Evolutionary conservation across 768 basidiomycete genomes (phyloP).

Genomic region (Russula compacta): DNA sequence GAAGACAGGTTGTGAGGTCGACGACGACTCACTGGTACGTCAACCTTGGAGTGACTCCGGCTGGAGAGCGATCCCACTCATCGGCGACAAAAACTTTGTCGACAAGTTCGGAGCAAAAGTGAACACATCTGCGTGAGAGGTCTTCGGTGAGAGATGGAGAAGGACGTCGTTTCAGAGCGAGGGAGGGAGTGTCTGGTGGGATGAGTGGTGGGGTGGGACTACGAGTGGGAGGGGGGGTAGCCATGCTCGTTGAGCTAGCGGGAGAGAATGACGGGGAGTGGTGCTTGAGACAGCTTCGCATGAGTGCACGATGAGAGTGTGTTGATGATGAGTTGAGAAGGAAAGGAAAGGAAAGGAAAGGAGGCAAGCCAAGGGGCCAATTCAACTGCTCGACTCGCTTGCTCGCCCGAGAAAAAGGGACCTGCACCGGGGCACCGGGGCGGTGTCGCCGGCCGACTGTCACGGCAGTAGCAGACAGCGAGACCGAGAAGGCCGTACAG

Average conservation of each 20-base stretch:
- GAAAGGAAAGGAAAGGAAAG: neutral
- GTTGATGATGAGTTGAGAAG: neutral
- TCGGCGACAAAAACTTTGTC: constrained; percentile 60
- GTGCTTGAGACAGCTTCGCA: constrained; percentile 19
- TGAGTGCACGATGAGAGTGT: neutral
- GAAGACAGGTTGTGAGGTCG: neutral
- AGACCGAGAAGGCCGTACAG: too few relatives aligned
- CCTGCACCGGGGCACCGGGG: neutral
- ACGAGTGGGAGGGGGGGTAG: constrained; percentile 15
- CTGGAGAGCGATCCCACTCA: constrained; percentile 73
- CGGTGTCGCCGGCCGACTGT: neutral
- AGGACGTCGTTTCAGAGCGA: neutral
- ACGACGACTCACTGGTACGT: constrained; percentile 55
- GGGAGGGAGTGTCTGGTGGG: constrained; percentile 6
- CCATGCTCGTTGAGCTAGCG: constrained; percentile 3
- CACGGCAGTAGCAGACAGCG: too few relatives aligned
- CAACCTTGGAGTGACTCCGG: constrained; percentile 50
- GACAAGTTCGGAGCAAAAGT: constrained; percentile 45
- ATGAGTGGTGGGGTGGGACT: constrained; percentile 12
- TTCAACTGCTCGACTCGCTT: too few relatives aligned
- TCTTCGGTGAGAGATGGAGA: constrained; percentile 1
- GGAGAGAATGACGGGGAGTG: neutral
- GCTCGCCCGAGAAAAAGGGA: neutral
- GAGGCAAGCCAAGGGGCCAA: neutral
- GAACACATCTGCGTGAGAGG: constrained; percentile 44